A percentile compares a stretch with the other conserved stretches of the same genome.
These are phyloP conservation scores for Coriolopsis trogii DNA, from an alignment of 1,284 basidiomycete species.

Conservation along the genomic window DNA sequence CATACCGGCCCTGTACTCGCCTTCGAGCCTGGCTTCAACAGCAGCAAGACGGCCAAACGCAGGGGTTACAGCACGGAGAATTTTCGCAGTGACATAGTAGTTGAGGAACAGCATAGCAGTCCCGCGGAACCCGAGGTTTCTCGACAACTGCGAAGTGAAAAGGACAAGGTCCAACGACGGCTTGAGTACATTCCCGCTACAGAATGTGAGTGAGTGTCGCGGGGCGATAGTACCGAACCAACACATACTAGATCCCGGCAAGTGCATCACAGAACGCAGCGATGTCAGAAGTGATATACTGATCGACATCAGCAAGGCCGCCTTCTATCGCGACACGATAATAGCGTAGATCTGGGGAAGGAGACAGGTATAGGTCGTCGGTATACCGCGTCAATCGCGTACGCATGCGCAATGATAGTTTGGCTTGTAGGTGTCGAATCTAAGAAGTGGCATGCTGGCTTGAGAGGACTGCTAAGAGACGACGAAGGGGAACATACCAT, in stretches of 20 bases:
- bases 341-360: conserved; percentile 69
- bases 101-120: conserved; percentile 82
- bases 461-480: neutral
- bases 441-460: conserved; percentile 31
- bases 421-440: conserved; percentile 92
- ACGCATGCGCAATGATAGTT: conserved; percentile 83
- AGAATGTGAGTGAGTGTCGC: neutral
- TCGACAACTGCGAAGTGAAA: conserved; percentile 91
- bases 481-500: conserved; percentile 60
- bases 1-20: conserved; percentile 91
- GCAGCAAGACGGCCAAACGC: conserved; percentile 94
- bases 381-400: conserved; percentile 91
- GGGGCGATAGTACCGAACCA: neutral
- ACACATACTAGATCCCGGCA: conserved; percentile 83
- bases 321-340: conserved; percentile 60
- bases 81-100: conserved; percentile 85
- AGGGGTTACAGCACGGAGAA: conserved; percentile 87
- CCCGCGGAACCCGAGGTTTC: conserved; percentile 82
- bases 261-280: conserved; percentile 90
- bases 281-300: conserved; percentile 94
- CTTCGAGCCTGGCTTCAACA: conserved; percentile 84
- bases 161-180: conserved; percentile 91
- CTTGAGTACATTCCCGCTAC: conserved; percentile 71
- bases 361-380: conserved; percentile 89
- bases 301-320: conserved; percentile 80